Base-by-base conservation (phyloP, 768 basidiomycete species). In the Suillus placidus region DNA sequence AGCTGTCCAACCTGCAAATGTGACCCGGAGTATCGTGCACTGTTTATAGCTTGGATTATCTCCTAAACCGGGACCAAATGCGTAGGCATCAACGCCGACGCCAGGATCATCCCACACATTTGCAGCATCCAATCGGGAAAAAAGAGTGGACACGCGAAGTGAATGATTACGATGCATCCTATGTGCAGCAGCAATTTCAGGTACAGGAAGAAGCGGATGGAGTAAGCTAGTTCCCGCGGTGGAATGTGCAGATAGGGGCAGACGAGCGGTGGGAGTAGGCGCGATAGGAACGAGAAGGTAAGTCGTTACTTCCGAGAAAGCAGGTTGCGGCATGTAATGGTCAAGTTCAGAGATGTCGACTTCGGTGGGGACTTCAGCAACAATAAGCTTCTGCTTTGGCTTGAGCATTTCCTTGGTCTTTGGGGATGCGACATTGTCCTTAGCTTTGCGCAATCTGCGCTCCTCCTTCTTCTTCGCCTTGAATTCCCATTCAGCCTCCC, bases 251-350 rank as follows among this genome's bases (percentile, higher is more conserved):
- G 78, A 78, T 61, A 93, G 80, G 4, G 91, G 92, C 12, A 86
- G 74, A n/a, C 88, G 87, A 5, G 82, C 74, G 0, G 87, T 86
- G 9, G 92, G 89, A 2, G 89, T 90, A 1, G 93, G 92, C 0
- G 88, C 89, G 65, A 94, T 85, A 61, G 93, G 92, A 37, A 94
- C 83, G 58, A 91, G 83, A 60, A 94, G 86, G 68, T 82, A 82
- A 10, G 92, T 92, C 13, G 84, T 88, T 5, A 89, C 85, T 6
- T 74, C 70, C 66, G 35, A 82, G 64, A 42, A 73, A 68, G 60
- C 71, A 55, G 23, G 76, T 3, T 71, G 68, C 32, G 83, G 73
- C 75, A 94, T 93, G 77, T 92, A 94, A 65, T 83, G 80, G 47
- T 91, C 86, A 35, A 90, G 71, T 61, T 84, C 83, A 30, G 71